Evolutionary conservation across 805 yeast genomes (phyloP).

Genomic region (Schwanniomyces pseudopolymorphus): DNA sequence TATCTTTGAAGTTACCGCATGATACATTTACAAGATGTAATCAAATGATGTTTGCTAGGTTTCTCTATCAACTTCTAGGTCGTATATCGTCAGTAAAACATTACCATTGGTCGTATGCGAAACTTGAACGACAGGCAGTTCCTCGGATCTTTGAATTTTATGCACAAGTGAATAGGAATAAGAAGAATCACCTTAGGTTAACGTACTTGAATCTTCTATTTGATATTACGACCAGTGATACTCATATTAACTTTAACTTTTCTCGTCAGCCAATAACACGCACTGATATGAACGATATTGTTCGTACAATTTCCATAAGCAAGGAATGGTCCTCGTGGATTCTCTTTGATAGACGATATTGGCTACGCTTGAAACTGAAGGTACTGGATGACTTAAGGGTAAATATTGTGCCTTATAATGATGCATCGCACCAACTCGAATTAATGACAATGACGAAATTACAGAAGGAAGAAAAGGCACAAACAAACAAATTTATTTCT

Average conservation of each 20-base stretch:
- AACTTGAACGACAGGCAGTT: slow-evolving; percentile 29
- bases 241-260: slow-evolving; percentile 8
- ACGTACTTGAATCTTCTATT: slow-evolving; percentile 24
- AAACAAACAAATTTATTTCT: neutral
- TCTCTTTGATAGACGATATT: slow-evolving; percentile 40
- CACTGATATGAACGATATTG: slow-evolving; percentile 8
- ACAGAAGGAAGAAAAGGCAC: neutral
- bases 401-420: slow-evolving; percentile 15
- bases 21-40: neutral
- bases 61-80: slow-evolving; percentile 24
- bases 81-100: slow-evolving; percentile 32
- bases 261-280: slow-evolving; percentile 22
- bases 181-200: slow-evolving; percentile 8
- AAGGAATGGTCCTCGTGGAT: slow-evolving; percentile 27
- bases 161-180: neutral
- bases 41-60: slow-evolving; percentile 23
- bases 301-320: neutral
- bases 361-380: slow-evolving; percentile 25
- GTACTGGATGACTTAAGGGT: neutral
- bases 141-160: slow-evolving; percentile 19
- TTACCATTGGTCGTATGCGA: slow-evolving; percentile 42
- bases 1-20: slow-evolving; percentile 1
- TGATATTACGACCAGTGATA: slow-evolving; percentile 6
- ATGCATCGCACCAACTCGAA: slow-evolving; percentile 1
- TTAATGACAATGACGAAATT: neutral